phyloP scores from a whole-genome alignment of 768 basidiomycete species.

The Pilatotrama ljubarskyi region DNA sequence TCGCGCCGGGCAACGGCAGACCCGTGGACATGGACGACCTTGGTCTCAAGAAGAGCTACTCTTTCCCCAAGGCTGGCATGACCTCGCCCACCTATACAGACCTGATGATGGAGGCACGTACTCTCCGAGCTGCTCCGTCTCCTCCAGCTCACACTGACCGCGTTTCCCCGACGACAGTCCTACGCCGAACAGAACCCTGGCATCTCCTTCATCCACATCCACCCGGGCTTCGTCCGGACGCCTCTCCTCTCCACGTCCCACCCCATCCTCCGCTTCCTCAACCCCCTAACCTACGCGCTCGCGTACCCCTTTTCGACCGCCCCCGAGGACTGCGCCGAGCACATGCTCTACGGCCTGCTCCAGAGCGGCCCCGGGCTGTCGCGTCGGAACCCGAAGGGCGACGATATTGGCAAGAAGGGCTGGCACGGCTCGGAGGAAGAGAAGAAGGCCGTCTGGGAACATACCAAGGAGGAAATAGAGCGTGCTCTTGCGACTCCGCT shows the following conservation, averaged over 20 bases:
- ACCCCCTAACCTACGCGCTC: background rate
- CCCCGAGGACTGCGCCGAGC: slow-evolving; percentile 21
- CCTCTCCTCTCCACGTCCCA: slow-evolving; percentile 13
- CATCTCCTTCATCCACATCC: slow-evolving; percentile 45
- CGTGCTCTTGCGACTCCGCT: background rate
- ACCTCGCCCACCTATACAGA: slow-evolving; percentile 50
- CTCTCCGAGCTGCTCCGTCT: too few relatives aligned
- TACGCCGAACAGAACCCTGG: slow-evolving; percentile 42
- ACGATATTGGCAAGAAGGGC: slow-evolving; percentile 20
- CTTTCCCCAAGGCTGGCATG: slow-evolving; percentile 34
- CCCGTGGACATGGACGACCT: slow-evolving; percentile 49
- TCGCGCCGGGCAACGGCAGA: slow-evolving; percentile 38
- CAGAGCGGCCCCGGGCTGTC: slow-evolving; percentile 10
- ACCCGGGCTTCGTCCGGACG: slow-evolving; percentile 43
- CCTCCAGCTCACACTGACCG: background rate
- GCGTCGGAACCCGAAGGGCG: slow-evolving; percentile 14
- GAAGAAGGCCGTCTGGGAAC: slow-evolving; percentile 20
- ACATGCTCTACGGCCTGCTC: slow-evolving; percentile 20
- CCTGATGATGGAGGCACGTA: slow-evolving; percentile 50
- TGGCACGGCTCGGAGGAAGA: slow-evolving; percentile 21
- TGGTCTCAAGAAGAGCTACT: slow-evolving; percentile 50
- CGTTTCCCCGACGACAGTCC: slow-evolving; percentile 24
- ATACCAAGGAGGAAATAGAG: slow-evolving; percentile 21
- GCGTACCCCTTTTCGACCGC: slow-evolving; percentile 12
- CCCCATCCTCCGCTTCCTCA: slow-evolving; percentile 2